phyloP scores from a whole-genome alignment of 2,329 filamentous ascomycete genomes.

The Exophiala sp. region DNA sequence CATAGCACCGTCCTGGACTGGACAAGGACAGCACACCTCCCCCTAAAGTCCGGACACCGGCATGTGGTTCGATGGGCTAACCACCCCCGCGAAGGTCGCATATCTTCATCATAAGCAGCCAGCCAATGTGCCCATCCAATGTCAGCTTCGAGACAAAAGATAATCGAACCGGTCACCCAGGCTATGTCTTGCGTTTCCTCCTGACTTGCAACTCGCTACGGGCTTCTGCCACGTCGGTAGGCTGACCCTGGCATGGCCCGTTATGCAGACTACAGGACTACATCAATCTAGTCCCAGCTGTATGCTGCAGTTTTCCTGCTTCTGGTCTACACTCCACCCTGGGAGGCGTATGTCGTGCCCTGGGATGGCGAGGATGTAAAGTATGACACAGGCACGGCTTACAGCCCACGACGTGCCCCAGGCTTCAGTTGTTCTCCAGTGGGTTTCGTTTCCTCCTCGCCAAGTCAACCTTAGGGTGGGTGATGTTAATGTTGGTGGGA shows the following conservation, averaged over 20 bases:
- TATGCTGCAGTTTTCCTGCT: conserved; percentile 5
- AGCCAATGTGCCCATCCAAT: neutral
- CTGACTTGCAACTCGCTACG: neutral
- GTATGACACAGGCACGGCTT: conserved; percentile 5
- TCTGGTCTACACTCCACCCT: conserved; percentile 8
- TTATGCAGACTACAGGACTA: neutral
- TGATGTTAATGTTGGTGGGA: neutral
- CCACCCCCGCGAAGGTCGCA: neutral
- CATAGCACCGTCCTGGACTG: neutral
- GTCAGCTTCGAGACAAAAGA: neutral
- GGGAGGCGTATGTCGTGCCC: conserved; percentile 16
- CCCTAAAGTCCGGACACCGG: neutral
- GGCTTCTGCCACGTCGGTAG: conserved; percentile 8
- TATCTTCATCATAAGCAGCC: neutral
- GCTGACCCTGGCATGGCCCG: neutral
- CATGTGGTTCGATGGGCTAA: neutral
- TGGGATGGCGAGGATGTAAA: conserved; percentile 5
- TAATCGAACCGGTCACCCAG: neutral
- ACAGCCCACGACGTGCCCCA: neutral
- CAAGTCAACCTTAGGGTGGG: neutral
- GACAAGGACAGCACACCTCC: conserved; percentile 1
- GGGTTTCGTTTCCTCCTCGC: neutral
- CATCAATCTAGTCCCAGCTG: neutral
- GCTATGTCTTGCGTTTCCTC: neutral
- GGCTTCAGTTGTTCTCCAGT: neutral